A percentile compares a stretch with the other conserved stretches of the same genome.
These are phyloP conservation scores for Asterionellopsis glacialis DNA, from an alignment of 108 stramenopile genomes.

Conservation along the genomic window DNA sequence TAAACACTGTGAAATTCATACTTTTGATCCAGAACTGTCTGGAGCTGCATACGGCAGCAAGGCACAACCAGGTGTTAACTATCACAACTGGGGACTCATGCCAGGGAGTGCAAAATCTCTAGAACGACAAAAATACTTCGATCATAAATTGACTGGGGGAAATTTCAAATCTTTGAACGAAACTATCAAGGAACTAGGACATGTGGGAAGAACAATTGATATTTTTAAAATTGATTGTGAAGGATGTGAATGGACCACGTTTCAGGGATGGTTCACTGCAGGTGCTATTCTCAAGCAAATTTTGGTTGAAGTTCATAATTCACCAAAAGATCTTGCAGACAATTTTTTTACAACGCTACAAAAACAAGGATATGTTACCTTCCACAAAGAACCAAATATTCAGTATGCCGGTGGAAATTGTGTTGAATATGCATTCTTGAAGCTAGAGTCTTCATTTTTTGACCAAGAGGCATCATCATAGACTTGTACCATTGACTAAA, in stretches of 20 bases:
- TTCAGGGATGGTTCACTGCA: too few species aligned
- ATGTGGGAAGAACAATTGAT: too few species aligned
- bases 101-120: background rate
- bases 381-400: constrained; percentile 43
- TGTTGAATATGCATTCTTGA: constrained; percentile 25
- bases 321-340: too few species aligned
- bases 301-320: constrained; percentile 41
- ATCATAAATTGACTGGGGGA: background rate
- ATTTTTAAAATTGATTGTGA: too few species aligned
- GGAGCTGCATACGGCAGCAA: too few species aligned
- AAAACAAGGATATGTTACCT: constrained; percentile 19
- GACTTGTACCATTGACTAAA: too few species aligned
- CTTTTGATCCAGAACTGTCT: too few species aligned
- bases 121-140: background rate
- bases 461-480: too few species aligned
- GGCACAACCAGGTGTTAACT: constrained; percentile 13
- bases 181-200: too few species aligned
- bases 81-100: constrained; percentile 39
- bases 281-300: constrained; percentile 41
- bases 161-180: too few species aligned
- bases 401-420: constrained; percentile 17
- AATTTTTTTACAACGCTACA: constrained; percentile 11
- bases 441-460: constrained; percentile 19
- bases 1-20: too few species aligned
- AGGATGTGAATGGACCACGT: constrained; percentile 1